Conservation (phyloP, 805 yeast species). For the Candida hungchunana region DNA sequence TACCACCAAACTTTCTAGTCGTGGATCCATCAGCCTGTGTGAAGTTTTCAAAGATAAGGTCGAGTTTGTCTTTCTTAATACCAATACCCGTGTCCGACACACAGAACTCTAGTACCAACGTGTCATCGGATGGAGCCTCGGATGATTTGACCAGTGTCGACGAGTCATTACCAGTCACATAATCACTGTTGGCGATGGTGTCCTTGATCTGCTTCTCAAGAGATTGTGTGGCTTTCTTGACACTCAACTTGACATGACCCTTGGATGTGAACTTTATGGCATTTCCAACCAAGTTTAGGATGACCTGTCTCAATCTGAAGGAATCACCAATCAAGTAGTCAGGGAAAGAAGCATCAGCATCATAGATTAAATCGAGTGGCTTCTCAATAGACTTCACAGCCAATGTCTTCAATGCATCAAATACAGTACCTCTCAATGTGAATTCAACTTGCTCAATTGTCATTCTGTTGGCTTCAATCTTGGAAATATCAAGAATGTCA, state of each 20-base stretch:
- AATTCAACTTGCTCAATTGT: constrained; percentile 87
- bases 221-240: constrained; percentile 44
- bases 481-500: constrained; percentile 86
- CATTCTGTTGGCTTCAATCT: constrained; percentile 92
- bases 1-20: constrained; percentile 88
- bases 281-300: constrained; percentile 80
- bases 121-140: constrained; percentile 30
- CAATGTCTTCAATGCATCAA: constrained; percentile 83
- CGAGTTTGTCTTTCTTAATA: constrained; percentile 78
- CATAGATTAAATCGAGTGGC: constrained; percentile 72
- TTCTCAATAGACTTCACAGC: constrained; percentile 90
- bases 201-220: constrained; percentile 19
- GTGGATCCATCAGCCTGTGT: constrained; percentile 95
- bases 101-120: constrained; percentile 66
- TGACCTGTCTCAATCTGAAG: constrained; percentile 82
- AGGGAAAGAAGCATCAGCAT: constrained; percentile 82
- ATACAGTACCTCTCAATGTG: constrained; percentile 79
- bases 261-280: constrained; percentile 83
- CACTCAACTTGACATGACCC: constrained; percentile 77
- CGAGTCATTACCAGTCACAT: constrained; percentile 23
- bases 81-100: constrained; percentile 92
- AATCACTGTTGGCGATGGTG: constrained; percentile 28
- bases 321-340: constrained; percentile 86
- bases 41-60: constrained; percentile 81
- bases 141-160: constrained; percentile 36